Evolutionary conservation across 2,329 filamentous ascomycete genomes (phyloP).

Genomic region (Botryotinia globosa): DNA sequence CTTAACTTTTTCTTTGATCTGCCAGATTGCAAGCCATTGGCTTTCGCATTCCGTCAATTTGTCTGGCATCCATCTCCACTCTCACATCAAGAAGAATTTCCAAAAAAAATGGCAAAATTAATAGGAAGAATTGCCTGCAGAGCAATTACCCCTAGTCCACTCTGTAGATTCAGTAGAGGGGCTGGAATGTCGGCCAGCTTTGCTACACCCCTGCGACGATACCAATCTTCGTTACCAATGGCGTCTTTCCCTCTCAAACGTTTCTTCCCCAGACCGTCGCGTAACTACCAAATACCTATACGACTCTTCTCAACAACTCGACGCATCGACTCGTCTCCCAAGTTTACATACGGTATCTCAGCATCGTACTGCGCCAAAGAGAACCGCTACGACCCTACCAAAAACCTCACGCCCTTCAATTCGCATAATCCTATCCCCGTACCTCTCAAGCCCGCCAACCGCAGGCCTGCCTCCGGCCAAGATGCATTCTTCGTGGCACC

Average conservation of each 20-base stretch:
- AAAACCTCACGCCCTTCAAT: conserved; percentile 71
- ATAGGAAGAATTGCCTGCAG: conserved; percentile 25
- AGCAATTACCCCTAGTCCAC: conserved; percentile 23
- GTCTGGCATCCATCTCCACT: background rate
- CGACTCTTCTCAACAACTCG: conserved; percentile 30
- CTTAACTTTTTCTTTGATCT: conserved; percentile 18
- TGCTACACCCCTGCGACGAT: conserved; percentile 8
- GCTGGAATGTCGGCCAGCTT: conserved; percentile 1
- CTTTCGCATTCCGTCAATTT: conserved; percentile 27
- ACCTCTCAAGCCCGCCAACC: conserved; percentile 53
- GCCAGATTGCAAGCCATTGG: conserved; percentile 29
- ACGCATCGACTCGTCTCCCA: conserved; percentile 26
- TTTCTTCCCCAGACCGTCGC: background rate
- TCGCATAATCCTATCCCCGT: conserved; percentile 55
- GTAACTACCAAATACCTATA: conserved; percentile 2
- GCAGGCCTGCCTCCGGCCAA: conserved; percentile 77
- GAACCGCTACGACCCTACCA: conserved; percentile 62
- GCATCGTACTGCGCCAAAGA: conserved; percentile 75
- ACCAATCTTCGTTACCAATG: conserved; percentile 7
- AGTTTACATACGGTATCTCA: conserved; percentile 65
- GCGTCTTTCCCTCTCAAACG: background rate
- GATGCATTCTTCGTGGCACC: conserved; percentile 93
- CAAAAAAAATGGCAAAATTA: conserved; percentile 29
- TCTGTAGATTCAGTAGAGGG: conserved; percentile 5
- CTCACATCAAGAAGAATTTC: background rate